Base-by-base conservation (phyloP, 2,329 filamentous ascomycete species). In the Pseudogymnoascus sp. region DNA sequence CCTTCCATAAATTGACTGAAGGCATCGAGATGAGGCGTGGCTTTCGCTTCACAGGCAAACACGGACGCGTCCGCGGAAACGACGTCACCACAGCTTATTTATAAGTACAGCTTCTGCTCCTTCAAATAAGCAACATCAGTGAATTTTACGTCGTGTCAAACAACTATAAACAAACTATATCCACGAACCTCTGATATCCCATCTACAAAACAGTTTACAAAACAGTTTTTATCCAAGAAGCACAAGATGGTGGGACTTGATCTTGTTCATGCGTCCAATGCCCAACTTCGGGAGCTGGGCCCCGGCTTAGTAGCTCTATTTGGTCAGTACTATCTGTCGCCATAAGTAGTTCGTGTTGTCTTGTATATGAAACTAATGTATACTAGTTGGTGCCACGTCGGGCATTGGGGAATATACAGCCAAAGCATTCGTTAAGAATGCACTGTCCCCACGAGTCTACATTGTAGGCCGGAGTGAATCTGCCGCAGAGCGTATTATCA, bases 391-490 rank as follows among this genome's bases (percentile, higher is more conserved):
- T 21, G 79, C 72, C 17, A 82, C 80, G 3, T 78, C 73, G 29
- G 80, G 80, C 37, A 77, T 83, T 54, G 80, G 80, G 44, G 77
- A 79, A 65, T 72, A 71, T 41, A 77, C 79, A 0, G 67, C 81
- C 4, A 76, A 75, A 61, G 68, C 74, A 4, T 78, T 82, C 54
- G 76, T 76, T 2, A 71, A 73, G 33, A 65, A 77, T 60, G 71
- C 77, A 26, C 62, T 65, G 3, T 69, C 72, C 4, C 78, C 79
- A 0, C 73, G 71, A 2, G 73, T 78, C 26, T 81, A 81, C 67
- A 67, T 82, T 44, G 69, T 82, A 58, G 81, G 80, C 4, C 74
- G 80, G 26, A 78, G 74, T 1, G 69, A 75, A 61, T 66, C 74
- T 60, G 71, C 74, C 3, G 75, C 69, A 37, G 71, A 72, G 13